A percentile compares a stretch with the other conserved stretches of the same genome.
These are phyloP conservation scores for Pelargonium cotyledonis DNA, from an alignment of 441 rosid genomes.

Conservation along the genomic window DNA sequence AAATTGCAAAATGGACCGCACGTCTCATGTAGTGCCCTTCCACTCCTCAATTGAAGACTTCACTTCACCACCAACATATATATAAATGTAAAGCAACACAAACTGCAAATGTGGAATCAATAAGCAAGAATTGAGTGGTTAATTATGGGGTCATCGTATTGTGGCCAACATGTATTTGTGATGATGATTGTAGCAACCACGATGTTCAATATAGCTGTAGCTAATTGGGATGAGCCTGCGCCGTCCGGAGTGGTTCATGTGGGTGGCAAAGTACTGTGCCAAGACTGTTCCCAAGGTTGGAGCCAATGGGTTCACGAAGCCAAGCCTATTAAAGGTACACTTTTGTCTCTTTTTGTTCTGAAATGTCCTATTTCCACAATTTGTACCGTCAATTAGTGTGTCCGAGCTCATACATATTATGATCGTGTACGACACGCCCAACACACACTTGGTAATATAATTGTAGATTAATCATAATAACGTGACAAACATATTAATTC, in stretches of 20 bases:
- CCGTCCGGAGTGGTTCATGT: constrained; percentile 36
- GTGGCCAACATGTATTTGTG: constrained; percentile 15
- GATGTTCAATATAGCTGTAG: constrained; percentile 23
- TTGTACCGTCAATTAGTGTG: neutral
- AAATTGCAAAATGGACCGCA: constrained; percentile 33
- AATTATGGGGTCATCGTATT: constrained; percentile 15
- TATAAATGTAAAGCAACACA: neutral
- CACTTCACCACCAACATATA: neutral
- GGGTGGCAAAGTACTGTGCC: constrained; percentile 64
- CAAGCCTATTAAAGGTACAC: constrained; percentile 55
- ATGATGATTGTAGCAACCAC: constrained; percentile 25
- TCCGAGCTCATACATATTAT: neutral
- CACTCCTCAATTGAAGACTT: constrained; percentile 21
- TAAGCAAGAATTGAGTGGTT: neutral
- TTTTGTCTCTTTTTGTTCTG: too few species aligned
- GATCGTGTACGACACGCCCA: too few species aligned
- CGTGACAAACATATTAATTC: too few species aligned
- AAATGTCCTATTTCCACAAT: neutral
- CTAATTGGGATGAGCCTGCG: constrained; percentile 17
- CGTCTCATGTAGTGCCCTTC: constrained; percentile 46
- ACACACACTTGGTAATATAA: too few species aligned
- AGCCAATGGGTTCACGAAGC: constrained; percentile 50
- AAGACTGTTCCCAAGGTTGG: constrained; percentile 62
- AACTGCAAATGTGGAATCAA: neutral
- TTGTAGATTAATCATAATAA: too few species aligned